These are phyloP conservation scores for Aspergillus avenaceus DNA, from an alignment of 495 filamentous ascomycete species.

Conservation along the genomic window DNA sequence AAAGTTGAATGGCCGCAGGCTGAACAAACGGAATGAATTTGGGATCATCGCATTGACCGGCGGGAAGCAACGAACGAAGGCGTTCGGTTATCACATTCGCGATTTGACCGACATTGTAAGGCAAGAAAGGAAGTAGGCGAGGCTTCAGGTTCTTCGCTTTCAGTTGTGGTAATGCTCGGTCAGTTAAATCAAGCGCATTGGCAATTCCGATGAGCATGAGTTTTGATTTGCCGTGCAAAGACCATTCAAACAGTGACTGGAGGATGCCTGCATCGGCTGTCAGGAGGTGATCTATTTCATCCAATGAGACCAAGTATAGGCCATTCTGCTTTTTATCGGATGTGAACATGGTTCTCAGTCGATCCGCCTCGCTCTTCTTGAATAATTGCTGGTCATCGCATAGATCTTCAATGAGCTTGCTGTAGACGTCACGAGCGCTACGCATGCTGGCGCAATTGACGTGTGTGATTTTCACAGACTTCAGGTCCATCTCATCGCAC, in stretches of 20 bases:
- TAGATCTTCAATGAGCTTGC: conserved; percentile 66
- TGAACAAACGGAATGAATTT: conserved; percentile 84
- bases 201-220: conserved; percentile 89
- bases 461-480: conserved; percentile 60
- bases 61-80: conserved; percentile 64
- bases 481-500: conserved; percentile 51
- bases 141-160: conserved; percentile 91
- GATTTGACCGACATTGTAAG: conserved; percentile 89
- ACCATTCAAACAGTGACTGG: conserved; percentile 92
- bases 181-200: conserved; percentile 92
- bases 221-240: conserved; percentile 69
- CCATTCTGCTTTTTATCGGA: conserved; percentile 48
- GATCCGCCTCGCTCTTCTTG: conserved; percentile 48
- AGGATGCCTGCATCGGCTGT: conserved; percentile 80
- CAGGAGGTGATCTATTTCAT: conserved; percentile 93
- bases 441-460: conserved; percentile 98
- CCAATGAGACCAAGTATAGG: conserved; percentile 75
- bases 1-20: conserved; percentile 87
- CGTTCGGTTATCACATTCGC: conserved; percentile 79
- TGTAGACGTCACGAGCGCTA: conserved; percentile 73
- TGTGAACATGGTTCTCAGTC: conserved; percentile 61
- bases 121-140: conserved; percentile 83
- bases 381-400: conserved; percentile 53
- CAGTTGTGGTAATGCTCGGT: conserved; percentile 88
- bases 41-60: conserved; percentile 38